Percentiles rank a stretch among this genome's conserved stretches.
Conservation (phyloP, 768 basidiomycete species). For the Russula sp. region DNA sequence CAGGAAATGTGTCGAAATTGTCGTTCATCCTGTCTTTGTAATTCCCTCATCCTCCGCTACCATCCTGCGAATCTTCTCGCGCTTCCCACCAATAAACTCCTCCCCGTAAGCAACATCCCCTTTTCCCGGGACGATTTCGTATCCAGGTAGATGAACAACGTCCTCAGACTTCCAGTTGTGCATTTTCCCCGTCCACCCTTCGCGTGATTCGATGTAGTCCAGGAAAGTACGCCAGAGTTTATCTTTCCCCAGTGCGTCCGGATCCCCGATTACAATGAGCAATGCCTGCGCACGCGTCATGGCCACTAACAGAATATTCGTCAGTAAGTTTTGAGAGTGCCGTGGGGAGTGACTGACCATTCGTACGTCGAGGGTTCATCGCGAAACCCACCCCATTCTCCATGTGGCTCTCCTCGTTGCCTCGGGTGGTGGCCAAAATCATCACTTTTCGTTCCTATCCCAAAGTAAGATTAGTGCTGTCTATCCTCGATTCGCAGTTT, state of each 20-base stretch:
- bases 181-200: constrained; percentile 53
- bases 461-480: background rate
- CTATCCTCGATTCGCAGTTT: background rate
- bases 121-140: constrained; percentile 3
- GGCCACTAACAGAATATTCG: constrained; percentile 44
- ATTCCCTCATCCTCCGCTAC: background rate
- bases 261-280: constrained; percentile 61
- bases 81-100: constrained; percentile 19
- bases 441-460: constrained; percentile 40
- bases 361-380: constrained; percentile 39
- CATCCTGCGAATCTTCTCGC: constrained; percentile 8
- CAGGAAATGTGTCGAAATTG: background rate
- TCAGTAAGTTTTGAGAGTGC: background rate
- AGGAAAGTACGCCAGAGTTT: constrained; percentile 57
- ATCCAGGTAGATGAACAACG: constrained; percentile 1
- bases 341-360: constrained; percentile 34
- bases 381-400: constrained; percentile 39
- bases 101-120: background rate
- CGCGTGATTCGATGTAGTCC: constrained; percentile 48
- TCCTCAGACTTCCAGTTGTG: constrained; percentile 40
- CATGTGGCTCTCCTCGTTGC: constrained; percentile 34
- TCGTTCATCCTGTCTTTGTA: background rate
- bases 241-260: constrained; percentile 54
- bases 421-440: constrained; percentile 40
- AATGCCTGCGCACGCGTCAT: constrained; percentile 64